phyloP scores from a whole-genome alignment of 176 grass and related monocot species.

The Microstegium vimineum region DNA sequence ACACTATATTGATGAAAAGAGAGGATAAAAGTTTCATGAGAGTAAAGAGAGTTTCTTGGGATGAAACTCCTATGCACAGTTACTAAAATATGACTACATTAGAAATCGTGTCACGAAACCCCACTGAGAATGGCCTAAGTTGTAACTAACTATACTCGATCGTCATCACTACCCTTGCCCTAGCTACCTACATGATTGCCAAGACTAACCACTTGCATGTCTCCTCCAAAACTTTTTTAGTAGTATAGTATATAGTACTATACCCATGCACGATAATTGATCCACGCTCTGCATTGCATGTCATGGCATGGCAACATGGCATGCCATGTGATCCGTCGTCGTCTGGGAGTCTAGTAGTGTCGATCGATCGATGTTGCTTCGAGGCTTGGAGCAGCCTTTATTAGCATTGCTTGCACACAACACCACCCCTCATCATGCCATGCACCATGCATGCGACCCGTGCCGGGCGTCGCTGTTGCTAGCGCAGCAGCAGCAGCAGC shows the following conservation, averaged over 20 bases:
- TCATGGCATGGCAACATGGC: too few relatives aligned
- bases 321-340: neutral
- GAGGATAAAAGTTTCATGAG: too few relatives aligned
- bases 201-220: neutral
- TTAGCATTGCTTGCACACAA: constrained; percentile 35
- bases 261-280: neutral
- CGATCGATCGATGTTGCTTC: constrained; percentile 15
- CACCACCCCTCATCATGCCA: constrained; percentile 14
- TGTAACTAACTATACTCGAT: neutral
- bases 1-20: too few relatives aligned
- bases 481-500: neutral
- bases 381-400: neutral
- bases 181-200: neutral
- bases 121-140: too few relatives aligned
- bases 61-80: too few relatives aligned
- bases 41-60: too few relatives aligned
- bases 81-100: too few relatives aligned
- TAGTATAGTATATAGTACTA: too few relatives aligned
- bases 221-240: too few relatives aligned
- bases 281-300: neutral
- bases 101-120: too few relatives aligned
- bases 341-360: neutral
- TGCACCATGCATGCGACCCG: constrained; percentile 2
- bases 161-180: neutral
- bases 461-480: constrained; percentile 11